phyloP scores from a whole-genome alignment of 192 early-diverging fungal species.

The Backusella parvicylindrica region DNA sequence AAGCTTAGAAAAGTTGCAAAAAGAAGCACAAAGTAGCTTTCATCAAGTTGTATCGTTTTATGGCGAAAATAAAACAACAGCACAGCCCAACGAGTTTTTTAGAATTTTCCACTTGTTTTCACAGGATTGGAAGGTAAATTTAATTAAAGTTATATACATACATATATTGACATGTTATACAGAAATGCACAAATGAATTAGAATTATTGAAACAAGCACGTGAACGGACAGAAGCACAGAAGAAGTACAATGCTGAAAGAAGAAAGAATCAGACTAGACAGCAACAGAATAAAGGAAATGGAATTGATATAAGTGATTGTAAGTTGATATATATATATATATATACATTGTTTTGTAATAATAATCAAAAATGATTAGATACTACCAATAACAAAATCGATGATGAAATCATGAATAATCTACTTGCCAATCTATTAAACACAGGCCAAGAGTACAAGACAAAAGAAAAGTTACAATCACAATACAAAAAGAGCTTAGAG shows the following conservation, averaged over 20 bases:
- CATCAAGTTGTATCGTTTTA: constrained; percentile 63
- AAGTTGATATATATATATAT: not conserved
- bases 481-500: not conserved
- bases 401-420: constrained; percentile 7
- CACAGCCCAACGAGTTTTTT: constrained; percentile 83
- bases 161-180: not conserved
- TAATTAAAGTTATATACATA: not conserved
- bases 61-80: constrained; percentile 66
- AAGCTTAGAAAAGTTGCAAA: constrained; percentile 47
- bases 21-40: constrained; percentile 54
- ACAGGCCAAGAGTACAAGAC: not conserved
- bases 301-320: constrained; percentile 15
- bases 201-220: constrained; percentile 26
- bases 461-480: not conserved
- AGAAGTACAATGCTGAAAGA: constrained; percentile 39
- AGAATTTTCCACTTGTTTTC: constrained; percentile 76
- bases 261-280: constrained; percentile 10
- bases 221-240: constrained; percentile 45
- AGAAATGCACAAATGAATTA: constrained; percentile 22
- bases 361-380: too few species aligned
- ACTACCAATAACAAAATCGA: not conserved
- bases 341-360: not conserved
- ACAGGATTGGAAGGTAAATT: constrained; percentile 59
- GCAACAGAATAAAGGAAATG: not conserved
- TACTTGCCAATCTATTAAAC: not conserved